Conservation (phyloP, 805 yeast genomes). For the Candida sphagnicola region DNA sequence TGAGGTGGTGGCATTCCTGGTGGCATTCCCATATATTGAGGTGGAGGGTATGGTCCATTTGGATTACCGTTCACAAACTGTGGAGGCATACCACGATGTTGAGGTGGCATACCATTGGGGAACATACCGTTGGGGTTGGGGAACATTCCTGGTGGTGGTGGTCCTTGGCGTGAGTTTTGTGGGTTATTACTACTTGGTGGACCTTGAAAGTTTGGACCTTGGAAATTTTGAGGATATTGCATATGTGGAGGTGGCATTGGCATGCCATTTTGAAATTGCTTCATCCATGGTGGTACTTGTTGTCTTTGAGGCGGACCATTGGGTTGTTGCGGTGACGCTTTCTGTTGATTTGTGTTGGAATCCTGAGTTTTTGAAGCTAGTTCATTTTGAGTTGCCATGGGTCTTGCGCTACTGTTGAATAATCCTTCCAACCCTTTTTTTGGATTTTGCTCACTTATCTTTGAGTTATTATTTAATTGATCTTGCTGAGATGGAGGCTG, state of each 20-base stretch:
- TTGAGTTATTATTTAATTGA: conserved; percentile 1
- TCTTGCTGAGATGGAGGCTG: conserved; percentile 8
- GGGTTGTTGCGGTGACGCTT: conserved; percentile 4
- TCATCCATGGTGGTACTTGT: conserved; percentile 25
- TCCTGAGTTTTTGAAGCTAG: too few species aligned
- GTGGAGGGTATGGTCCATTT: conserved; percentile 10
- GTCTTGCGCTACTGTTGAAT: conserved; percentile 1
- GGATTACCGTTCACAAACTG: conserved; percentile 8
- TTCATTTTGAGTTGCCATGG: too few species aligned
- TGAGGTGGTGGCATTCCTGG: conserved; percentile 14
- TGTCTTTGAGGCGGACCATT: conserved; percentile 6
- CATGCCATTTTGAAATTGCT: conserved; percentile 11
- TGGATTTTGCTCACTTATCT: background rate
- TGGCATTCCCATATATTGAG: conserved; percentile 12
- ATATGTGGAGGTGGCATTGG: conserved; percentile 17
- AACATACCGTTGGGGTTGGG: conserved; percentile 25
- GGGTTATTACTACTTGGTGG: conserved; percentile 5
- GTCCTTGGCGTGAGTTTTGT: conserved; percentile 6
- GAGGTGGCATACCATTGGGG: conserved; percentile 20
- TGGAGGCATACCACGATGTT: conserved; percentile 13
- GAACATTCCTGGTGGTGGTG: conserved; percentile 33
- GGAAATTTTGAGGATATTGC: conserved; percentile 10
- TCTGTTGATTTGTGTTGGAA: background rate
- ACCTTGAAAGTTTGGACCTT: background rate
- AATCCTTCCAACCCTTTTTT: conserved; percentile 6